Evolutionary conservation across 2,329 filamentous ascomycete genomes (phyloP), one percentile per base, ranked within the genome.

Genomic region (Trichoderma guizhouense): DNA sequence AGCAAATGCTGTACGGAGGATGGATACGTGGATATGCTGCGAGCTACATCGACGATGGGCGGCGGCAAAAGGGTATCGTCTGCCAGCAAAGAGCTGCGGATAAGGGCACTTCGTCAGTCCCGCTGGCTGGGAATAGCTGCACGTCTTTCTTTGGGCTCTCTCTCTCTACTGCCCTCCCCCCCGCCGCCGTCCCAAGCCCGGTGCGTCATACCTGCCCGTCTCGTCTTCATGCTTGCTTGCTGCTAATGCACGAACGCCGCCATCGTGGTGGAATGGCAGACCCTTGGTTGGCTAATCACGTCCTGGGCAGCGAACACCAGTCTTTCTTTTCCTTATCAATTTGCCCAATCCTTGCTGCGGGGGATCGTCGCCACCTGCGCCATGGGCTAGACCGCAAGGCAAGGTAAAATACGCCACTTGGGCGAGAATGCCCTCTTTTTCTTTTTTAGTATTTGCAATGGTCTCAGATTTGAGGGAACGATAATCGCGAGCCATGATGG

Each of bases 161-260:
- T 24, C 57, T 34, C 34, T 36, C 34, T 36, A 14, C 14, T 34
- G 34, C 11, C 30, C 30, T 11, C 9, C 30, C 32, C 34, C 14
- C 14, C 34, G 34, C 34, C 58, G 11, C 21, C 3, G 14, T 32
- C 11, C 14, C 55, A 30, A 30, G 28, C 28, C 66, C 66, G 18
- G 39, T 72, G 71, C 71, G 71, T 72, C 71, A 72, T 72, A 72
- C 71, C 71, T 72, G 71, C 71, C 71, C 71, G 34, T 72, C 71
- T 70, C 24, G 71, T 72, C 66, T 43, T 70, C 67, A 64, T 43
- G 60, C 71, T 69, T 69, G 47, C 65, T 55, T 55, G 58, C 65
- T 39, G 21, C 71, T 72, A 72, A 70, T 72, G 71, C 71, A 72
- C 66, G 67, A 67, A 72, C 43, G 57, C 66, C 71, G 32, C 47